Conservation (phyloP, 179 eudicot species). For the Amaranthus tricolor region DNA sequence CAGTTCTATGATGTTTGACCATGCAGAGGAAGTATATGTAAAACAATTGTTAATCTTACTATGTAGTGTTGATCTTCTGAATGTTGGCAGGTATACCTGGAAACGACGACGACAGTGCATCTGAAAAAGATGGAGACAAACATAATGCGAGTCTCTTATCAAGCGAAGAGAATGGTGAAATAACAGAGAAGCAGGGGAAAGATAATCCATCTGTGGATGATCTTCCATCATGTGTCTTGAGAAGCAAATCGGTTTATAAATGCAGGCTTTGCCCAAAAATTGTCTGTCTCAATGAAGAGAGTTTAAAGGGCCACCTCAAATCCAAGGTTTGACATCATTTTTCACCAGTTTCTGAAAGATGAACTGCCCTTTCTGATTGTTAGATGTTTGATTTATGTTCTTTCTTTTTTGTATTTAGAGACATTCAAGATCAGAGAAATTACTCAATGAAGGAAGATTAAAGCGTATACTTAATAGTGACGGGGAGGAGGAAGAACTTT, state of each 20-base stretch:
- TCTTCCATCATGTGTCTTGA: conserved; percentile 49
- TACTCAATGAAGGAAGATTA: conserved; percentile 69
- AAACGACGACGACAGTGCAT: conserved; percentile 43
- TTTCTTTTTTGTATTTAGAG: conserved; percentile 41
- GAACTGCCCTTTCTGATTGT: background rate
- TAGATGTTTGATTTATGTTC: conserved; percentile 7
- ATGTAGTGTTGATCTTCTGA: background rate
- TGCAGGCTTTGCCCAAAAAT: conserved; percentile 95
- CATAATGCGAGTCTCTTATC: conserved; percentile 11
- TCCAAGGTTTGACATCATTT: conserved; percentile 58
- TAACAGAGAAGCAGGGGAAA: conserved; percentile 20
- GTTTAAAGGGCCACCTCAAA: conserved; percentile 63
- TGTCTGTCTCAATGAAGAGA: conserved; percentile 84
- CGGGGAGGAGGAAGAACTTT: conserved; percentile 59
- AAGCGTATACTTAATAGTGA: conserved; percentile 79
- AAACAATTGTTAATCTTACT: background rate
- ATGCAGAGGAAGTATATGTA: background rate
- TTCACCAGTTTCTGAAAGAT: background rate
- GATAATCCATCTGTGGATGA: conserved; percentile 30
- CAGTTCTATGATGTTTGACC: too few relatives aligned
- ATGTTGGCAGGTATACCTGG: conserved; percentile 43
- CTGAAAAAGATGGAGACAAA: conserved; percentile 29
- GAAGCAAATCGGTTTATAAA: conserved; percentile 77
- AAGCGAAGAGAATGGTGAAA: conserved; percentile 27
- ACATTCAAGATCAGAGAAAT: conserved; percentile 78